These are phyloP conservation scores for Senna siamea DNA, from an alignment of 306 rosid genomes.

Conservation along the genomic window DNA sequence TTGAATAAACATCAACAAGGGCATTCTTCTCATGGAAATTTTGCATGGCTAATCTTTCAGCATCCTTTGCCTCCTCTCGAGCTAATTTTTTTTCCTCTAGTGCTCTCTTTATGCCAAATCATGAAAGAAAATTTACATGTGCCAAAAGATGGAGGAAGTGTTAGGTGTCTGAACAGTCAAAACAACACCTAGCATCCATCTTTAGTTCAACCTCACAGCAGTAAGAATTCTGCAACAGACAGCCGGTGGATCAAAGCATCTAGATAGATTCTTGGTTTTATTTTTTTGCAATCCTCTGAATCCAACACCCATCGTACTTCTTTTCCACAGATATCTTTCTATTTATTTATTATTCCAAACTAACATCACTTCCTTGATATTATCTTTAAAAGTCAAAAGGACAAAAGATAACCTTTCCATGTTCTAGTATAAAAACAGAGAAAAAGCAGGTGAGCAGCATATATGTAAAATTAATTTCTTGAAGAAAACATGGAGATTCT, in stretches of 20 bases:
- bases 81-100: constrained; percentile 76
- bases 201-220: constrained; percentile 14
- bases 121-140: constrained; percentile 26
- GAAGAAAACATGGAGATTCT: not conserved
- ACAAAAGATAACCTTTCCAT: not conserved
- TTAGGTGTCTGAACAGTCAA: constrained; percentile 10
- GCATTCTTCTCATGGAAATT: constrained; percentile 70
- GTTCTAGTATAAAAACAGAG: not conserved
- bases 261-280: not conserved
- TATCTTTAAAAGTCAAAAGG: not conserved
- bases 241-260: constrained; percentile 5
- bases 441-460: not conserved
- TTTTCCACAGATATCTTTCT: not conserved
- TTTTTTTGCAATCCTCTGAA: not conserved
- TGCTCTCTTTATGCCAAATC: constrained; percentile 64
- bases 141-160: constrained; percentile 13
- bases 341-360: not conserved
- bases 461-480: not conserved
- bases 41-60: constrained; percentile 81
- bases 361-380: not conserved
- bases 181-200: constrained; percentile 19
- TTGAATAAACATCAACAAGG: constrained; percentile 66
- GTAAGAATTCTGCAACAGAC: not conserved
- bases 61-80: constrained; percentile 75
- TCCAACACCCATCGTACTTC: not conserved